These are phyloP conservation scores for Vanrija sp. DNA, from an alignment of 1,284 basidiomycete genomes.

Conservation along the genomic window DNA sequence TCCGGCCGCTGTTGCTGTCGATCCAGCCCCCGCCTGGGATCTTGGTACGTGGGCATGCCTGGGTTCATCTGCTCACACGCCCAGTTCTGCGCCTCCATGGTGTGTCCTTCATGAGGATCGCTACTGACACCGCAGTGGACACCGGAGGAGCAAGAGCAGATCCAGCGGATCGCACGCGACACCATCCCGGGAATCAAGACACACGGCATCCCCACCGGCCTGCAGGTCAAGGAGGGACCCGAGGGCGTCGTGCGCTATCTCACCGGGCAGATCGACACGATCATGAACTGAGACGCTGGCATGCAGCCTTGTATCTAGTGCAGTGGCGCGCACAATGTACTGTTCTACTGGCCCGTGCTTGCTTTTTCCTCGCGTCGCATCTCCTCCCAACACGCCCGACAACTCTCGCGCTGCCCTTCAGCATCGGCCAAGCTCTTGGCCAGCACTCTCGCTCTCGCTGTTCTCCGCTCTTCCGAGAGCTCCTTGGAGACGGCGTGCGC, in stretches of 20 bases:
- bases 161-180: slow-evolving; percentile 40
- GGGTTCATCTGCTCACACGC: background rate
- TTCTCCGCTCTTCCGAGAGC: too few species aligned
- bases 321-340: too few species aligned
- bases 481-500: too few species aligned
- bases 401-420: too few species aligned
- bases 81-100: slow-evolving; percentile 45
- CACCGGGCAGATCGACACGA: slow-evolving; percentile 40
- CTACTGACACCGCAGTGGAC: slow-evolving; percentile 37
- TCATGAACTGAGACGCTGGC: slow-evolving; percentile 20
- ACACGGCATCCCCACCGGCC: slow-evolving; percentile 42
- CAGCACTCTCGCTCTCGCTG: too few species aligned
- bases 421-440: too few species aligned
- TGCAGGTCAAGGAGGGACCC: slow-evolving; percentile 43
- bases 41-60: slow-evolving; percentile 20
- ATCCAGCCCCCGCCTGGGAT: slow-evolving; percentile 41
- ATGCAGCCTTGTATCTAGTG: too few species aligned
- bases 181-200: slow-evolving; percentile 47
- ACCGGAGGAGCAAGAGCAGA: slow-evolving; percentile 44
- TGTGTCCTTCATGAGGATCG: slow-evolving; percentile 6
- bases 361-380: too few species aligned
- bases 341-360: too few species aligned
- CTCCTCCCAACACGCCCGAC: too few species aligned
- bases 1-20: slow-evolving; percentile 34
- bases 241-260: slow-evolving; percentile 43